Evolutionary conservation across 2,329 filamentous ascomycete genomes (phyloP).

Genomic region (Fusarium sp.): DNA sequence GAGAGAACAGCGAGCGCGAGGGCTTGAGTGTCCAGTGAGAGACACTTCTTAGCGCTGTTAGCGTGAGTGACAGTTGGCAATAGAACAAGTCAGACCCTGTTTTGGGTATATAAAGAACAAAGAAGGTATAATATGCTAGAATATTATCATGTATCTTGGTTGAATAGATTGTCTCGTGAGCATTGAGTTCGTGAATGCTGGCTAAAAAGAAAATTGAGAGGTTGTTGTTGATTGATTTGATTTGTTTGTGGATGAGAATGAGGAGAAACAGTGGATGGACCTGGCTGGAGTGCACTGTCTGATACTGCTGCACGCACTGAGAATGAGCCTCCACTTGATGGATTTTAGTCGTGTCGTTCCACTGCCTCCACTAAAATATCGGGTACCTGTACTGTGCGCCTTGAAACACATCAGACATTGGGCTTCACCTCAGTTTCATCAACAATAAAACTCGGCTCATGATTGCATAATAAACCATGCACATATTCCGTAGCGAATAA

Average conservation of each 20-base stretch:
- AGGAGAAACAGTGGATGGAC: constrained; percentile 9
- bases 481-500: neutral
- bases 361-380: constrained; percentile 23
- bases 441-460: constrained; percentile 10
- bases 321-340: constrained; percentile 13
- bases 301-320: constrained; percentile 15
- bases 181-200: neutral
- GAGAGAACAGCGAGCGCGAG: neutral
- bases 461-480: constrained; percentile 1
- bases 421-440: constrained; percentile 25
- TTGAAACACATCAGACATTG: neutral
- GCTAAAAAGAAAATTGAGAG: neutral
- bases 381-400: constrained; percentile 11
- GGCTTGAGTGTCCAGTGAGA: constrained; percentile 18
- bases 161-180: neutral
- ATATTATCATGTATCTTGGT: neutral
- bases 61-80: constrained; percentile 35
- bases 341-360: neutral
- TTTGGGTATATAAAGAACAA: neutral
- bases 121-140: neutral
- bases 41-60: constrained; percentile 26
- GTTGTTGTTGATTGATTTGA: neutral
- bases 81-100: constrained; percentile 19
- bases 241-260: constrained; percentile 17
- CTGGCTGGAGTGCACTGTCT: constrained; percentile 13